These are phyloP conservation scores for Inga oerstediana DNA, from an alignment of 306 rosid species.

Conservation along the genomic window DNA sequence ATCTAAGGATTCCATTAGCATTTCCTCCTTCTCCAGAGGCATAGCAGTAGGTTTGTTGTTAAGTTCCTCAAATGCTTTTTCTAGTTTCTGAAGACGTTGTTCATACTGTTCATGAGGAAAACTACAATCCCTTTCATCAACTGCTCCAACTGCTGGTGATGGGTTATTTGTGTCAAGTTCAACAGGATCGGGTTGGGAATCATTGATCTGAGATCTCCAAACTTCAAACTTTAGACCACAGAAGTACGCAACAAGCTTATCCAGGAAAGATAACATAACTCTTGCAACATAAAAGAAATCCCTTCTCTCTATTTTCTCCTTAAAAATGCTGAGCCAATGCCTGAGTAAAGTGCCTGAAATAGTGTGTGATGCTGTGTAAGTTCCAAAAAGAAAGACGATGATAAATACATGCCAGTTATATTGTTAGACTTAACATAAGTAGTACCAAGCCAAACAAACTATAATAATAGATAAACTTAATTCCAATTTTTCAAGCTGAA, in stretches of 20 bases:
- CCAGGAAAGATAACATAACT: slow-evolving; percentile 53
- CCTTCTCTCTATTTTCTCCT: slow-evolving; percentile 58
- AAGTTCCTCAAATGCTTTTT: slow-evolving; percentile 63
- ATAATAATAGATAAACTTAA: slow-evolving; percentile 2
- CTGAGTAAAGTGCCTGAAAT: slow-evolving; percentile 53
- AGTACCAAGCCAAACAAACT: not conserved
- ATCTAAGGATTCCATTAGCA: slow-evolving; percentile 82
- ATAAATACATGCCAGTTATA: slow-evolving; percentile 16
- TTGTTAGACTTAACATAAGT: slow-evolving; percentile 15
- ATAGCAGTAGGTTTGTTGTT: slow-evolving; percentile 72
- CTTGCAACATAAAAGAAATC: slow-evolving; percentile 45
- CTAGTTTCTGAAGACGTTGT: slow-evolving; percentile 81
- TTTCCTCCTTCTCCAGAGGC: slow-evolving; percentile 82
- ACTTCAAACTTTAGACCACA: slow-evolving; percentile 50
- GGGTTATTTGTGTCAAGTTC: slow-evolving; percentile 44
- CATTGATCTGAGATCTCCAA: slow-evolving; percentile 68
- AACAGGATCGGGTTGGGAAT: slow-evolving; percentile 57
- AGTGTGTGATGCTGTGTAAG: slow-evolving; percentile 15
- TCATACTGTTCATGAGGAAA: slow-evolving; percentile 53
- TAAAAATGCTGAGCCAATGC: slow-evolving; percentile 44
- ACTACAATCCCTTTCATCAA: slow-evolving; percentile 55
- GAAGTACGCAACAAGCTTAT: slow-evolving; percentile 56
- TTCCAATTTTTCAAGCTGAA: slow-evolving; percentile 22
- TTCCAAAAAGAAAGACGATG: slow-evolving; percentile 18
- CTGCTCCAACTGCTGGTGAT: slow-evolving; percentile 52